Conservation (phyloP, 1,139 yeast species). For the Yamadazyma epiphylla region DNA sequence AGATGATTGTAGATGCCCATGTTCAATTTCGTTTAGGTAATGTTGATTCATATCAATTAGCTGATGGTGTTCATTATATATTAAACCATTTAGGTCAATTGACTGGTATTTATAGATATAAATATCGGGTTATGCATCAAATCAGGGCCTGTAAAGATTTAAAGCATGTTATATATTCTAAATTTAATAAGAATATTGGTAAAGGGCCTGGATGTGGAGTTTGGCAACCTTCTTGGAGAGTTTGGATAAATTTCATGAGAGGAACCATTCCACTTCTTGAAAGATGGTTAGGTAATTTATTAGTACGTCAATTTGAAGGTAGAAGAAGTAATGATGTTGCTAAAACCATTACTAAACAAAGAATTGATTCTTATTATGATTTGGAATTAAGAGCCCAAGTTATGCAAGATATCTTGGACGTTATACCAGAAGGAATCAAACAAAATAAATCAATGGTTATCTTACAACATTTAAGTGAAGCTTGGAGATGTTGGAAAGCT, state of each 20-base stretch:
- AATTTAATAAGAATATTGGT: slow-evolving; percentile 78
- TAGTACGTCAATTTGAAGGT: slow-evolving; percentile 95
- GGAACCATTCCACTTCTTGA: slow-evolving; percentile 93
- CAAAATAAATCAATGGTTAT: slow-evolving; percentile 85
- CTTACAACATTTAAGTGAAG: slow-evolving; percentile 91
- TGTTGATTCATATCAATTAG: slow-evolving; percentile 88
- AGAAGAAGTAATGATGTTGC: slow-evolving; percentile 89
- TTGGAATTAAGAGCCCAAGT: slow-evolving; percentile 91
- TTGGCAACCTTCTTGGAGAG: slow-evolving; percentile 99
- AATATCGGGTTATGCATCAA: slow-evolving; percentile 97
- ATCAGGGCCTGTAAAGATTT: slow-evolving; percentile 93
- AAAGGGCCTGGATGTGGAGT: slow-evolving; percentile 99
- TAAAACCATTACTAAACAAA: slow-evolving; percentile 90
- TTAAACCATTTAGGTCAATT: slow-evolving; percentile 92
- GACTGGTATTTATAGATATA: slow-evolving; percentile 95
- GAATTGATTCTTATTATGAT: slow-evolving; percentile 93
- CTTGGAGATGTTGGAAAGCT: slow-evolving; percentile 99
- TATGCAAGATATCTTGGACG: slow-evolving; percentile 91
- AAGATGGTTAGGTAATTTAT: slow-evolving; percentile 89
- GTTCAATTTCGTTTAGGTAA: slow-evolving; percentile 88
- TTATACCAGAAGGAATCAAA: slow-evolving; percentile 94
- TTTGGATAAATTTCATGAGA: slow-evolving; percentile 88
- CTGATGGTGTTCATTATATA: slow-evolving; percentile 89
- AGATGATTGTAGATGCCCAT: slow-evolving; percentile 88
- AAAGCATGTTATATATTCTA: slow-evolving; percentile 83